phyloP scores from a whole-genome alignment of 345 rosid species.

The Carallia brachiata region DNA sequence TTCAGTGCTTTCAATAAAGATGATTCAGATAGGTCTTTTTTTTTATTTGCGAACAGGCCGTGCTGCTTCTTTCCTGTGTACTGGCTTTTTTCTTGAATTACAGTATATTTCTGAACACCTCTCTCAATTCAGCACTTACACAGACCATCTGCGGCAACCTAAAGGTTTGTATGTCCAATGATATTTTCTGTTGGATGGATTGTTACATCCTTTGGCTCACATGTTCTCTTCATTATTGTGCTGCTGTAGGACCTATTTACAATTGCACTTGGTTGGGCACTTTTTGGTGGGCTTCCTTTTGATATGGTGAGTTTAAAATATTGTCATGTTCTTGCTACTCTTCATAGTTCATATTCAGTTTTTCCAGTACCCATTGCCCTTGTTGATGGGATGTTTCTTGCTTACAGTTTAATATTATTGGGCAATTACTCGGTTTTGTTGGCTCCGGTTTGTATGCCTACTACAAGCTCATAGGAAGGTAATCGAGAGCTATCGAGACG shows the following conservation, averaged over 20 bases:
- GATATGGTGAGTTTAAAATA: conserved; percentile 56
- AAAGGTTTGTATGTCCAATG: conserved; percentile 53
- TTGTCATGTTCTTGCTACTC: background rate
- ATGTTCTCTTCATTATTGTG: conserved; percentile 19
- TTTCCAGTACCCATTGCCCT: conserved; percentile 5
- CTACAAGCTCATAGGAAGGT: conserved; percentile 71
- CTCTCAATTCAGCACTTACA: conserved; percentile 93
- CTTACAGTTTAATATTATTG: conserved; percentile 79
- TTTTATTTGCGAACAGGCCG: conserved; percentile 46
- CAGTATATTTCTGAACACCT: conserved; percentile 89
- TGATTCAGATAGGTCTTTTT: conserved; percentile 1
- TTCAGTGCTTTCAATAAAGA: background rate
- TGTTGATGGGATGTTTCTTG: background rate
- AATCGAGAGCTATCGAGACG: conserved; percentile 7
- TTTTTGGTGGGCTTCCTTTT: conserved; percentile 97
- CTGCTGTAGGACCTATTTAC: conserved; percentile 81
- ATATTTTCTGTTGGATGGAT: too few relatives aligned
- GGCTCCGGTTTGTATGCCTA: conserved; percentile 95
- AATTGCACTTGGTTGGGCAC: conserved; percentile 82
- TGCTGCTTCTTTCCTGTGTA: conserved; percentile 70
- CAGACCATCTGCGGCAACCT: conserved; percentile 97
- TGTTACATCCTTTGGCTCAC: background rate
- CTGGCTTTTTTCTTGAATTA: conserved; percentile 97
- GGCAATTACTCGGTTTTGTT: conserved; percentile 81
- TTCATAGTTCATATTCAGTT: background rate